Evolutionary conservation across 73 alveolate genomes (phyloP), one percentile per base, ranked within the genome.

Genomic region (Symbiodinium natans): DNA sequence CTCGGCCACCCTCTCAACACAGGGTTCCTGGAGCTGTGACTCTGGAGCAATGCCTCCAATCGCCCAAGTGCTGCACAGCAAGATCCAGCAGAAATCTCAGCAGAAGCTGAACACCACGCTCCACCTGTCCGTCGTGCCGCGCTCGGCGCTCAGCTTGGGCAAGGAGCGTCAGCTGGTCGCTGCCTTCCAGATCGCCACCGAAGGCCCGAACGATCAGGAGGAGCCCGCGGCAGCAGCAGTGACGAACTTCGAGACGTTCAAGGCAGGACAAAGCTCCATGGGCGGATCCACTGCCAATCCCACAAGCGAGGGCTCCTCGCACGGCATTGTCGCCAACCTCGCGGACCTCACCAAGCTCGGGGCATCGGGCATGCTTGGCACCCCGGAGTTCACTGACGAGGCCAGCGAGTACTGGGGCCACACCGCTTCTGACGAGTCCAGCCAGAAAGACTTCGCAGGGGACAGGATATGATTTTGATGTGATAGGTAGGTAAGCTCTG

Each of bases 111-210:
- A 59, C 38, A 75, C 93, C 52, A 86, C 93, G 39, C 34, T 86
- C 39, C 93, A 86, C 40, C 38, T 86, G 52, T 86, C 93, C 29
- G 93, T 86, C 56, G 93, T 86, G 38, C 93, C 93, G 59, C 93
- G 93, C 40, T 86, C 93, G 6, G 93, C 83, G 10, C 38, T 86
- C 54, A 86, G 93, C 52, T 1, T 6, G 36, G 83, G 94, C 43
- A 87, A 54, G 94, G 84, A 56, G 83, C 83, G 94, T 13, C 54
- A 87, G 83, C 94, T 87, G 46, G 84, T 87, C 25, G 94, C 84
- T 2, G 94, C 94, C 17, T 33, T 87, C 68, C 94, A 87, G 59
- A 36, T 87, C 42, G 41, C 31, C 25, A 75, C 38, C 56, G 23
- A 13, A 5, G 56, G 33, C 10, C 52, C 38, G 19, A 21, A 21